Evolutionary conservation across 208 protist species (phyloP).

Genomic region (Leishmania turanica): DNA sequence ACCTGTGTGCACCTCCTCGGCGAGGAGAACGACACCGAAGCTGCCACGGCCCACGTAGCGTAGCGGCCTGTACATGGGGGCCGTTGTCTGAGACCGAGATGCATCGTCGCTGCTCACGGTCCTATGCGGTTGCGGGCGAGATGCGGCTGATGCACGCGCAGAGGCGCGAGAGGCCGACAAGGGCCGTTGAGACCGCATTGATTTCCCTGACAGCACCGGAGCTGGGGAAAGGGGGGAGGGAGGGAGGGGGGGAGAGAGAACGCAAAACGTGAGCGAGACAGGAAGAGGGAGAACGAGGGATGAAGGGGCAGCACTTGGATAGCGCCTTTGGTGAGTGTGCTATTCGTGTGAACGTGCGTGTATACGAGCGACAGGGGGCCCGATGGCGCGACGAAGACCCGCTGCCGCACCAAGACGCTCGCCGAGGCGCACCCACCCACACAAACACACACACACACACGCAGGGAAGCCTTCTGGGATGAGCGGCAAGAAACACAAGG

Average conservation of each 20-base stretch:
- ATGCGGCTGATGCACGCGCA: neutral
- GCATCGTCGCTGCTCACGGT: neutral
- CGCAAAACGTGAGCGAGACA: neutral
- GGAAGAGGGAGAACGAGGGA: neutral
- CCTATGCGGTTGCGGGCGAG: neutral
- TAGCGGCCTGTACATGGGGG: slow-evolving; percentile 31
- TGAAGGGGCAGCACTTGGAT: neutral
- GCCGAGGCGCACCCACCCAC: neutral
- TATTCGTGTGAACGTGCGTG: neutral
- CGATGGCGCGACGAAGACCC: neutral
- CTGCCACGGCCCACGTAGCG: slow-evolving; percentile 94
- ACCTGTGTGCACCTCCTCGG: slow-evolving; percentile 75
- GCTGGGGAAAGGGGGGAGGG: neutral
- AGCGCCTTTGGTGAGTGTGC: neutral
- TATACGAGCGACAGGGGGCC: neutral
- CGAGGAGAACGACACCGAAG: slow-evolving; percentile 97
- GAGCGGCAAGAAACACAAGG: neutral
- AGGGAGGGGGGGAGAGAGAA: neutral
- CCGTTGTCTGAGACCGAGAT: neutral
- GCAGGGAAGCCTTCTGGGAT: neutral
- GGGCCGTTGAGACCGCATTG: neutral
- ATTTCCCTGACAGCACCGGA: slow-evolving; percentile 5
- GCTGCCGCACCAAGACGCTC: neutral
- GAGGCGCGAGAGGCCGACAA: neutral
- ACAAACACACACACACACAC: neutral